Percentiles rank a stretch among this genome's conserved stretches.
Evolutionary conservation across 2,329 filamentous ascomycete species (phyloP).

Genomic region (Verticillium dahliae): DNA sequence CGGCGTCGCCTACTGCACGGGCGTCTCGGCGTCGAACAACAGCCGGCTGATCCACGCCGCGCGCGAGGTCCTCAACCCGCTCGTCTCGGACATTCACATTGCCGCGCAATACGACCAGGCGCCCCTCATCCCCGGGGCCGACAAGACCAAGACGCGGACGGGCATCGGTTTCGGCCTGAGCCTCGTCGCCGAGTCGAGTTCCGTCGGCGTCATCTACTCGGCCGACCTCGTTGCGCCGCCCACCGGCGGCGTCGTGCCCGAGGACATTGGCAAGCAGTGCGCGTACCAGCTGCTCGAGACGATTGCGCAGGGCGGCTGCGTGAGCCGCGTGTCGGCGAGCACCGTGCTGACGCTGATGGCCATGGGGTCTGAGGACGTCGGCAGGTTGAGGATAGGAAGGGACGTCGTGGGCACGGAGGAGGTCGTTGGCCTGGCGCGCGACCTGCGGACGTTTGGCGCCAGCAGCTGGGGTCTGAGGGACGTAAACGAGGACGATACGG

Average conservation of each 20-base stretch:
- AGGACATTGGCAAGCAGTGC: constrained; percentile 83
- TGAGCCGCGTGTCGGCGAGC: constrained; percentile 61
- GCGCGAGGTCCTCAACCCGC: constrained; percentile 76
- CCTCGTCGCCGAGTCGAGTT: constrained; percentile 86
- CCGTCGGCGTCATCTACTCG: constrained; percentile 73
- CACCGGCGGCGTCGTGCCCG: constrained; percentile 74
- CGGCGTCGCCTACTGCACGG: constrained; percentile 89
- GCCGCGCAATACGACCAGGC: constrained; percentile 71
- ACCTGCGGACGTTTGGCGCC: constrained; percentile 81
- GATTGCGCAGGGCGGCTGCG: constrained; percentile 77
- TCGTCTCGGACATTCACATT: constrained; percentile 86
- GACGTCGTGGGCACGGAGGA: constrained; percentile 79
- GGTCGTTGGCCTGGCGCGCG: constrained; percentile 72
- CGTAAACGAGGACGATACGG: constrained; percentile 56
- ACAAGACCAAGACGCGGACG: constrained; percentile 56
- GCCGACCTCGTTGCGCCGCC: constrained; percentile 75
- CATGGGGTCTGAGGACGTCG: constrained; percentile 96
- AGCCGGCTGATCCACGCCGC: constrained; percentile 90
- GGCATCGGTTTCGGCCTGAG: constrained; percentile 90
- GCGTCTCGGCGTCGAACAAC: constrained; percentile 89
- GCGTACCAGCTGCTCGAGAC: constrained; percentile 84
- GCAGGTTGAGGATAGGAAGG: constrained; percentile 72
- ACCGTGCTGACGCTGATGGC: constrained; percentile 88
- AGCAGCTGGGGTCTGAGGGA: constrained; percentile 87
- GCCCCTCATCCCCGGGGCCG: constrained; percentile 47